Conservation (phyloP, 805 yeast genomes). For the Nakazawaea laoshanensis region DNA sequence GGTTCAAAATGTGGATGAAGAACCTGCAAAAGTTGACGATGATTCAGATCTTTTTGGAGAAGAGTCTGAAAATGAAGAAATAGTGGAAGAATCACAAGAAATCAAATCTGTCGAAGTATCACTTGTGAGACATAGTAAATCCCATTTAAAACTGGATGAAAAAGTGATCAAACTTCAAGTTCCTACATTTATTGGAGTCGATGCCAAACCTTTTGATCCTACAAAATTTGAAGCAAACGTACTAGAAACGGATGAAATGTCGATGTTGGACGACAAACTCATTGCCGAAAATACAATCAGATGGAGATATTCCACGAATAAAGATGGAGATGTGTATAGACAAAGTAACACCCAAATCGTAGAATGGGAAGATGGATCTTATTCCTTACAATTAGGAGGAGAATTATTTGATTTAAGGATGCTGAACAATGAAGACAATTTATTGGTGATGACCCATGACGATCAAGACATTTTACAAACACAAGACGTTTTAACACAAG, state of each 20-base stretch:
- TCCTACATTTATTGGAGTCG: constrained; percentile 78
- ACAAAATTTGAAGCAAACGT: constrained; percentile 30
- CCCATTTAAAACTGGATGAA: constrained; percentile 27
- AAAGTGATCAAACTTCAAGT: constrained; percentile 43
- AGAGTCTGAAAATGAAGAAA: constrained; percentile 23
- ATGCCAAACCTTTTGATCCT: constrained; percentile 84
- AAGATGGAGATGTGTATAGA: constrained; percentile 63
- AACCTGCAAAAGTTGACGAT: constrained; percentile 17
- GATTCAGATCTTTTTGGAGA: constrained; percentile 25
- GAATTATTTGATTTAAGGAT: constrained; percentile 77
- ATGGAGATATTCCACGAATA: constrained; percentile 84
- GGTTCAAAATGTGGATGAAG: constrained; percentile 22
- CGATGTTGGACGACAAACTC: constrained; percentile 52
- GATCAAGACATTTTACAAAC: constrained; percentile 65
- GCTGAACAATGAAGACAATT: constrained; percentile 59
- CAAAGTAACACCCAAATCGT: constrained; percentile 87
- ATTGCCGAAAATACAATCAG: constrained; percentile 80
- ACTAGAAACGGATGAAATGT: constrained; percentile 28
- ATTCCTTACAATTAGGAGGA: constrained; percentile 77
- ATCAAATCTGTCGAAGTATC: constrained; percentile 30
- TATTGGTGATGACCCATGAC: constrained; percentile 63
- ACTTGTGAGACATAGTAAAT: constrained; percentile 43
- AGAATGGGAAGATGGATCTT: constrained; percentile 90
- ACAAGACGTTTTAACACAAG: constrained; percentile 53
- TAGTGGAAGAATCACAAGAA: constrained; percentile 14